Base-by-base conservation (phyloP, 495 filamentous ascomycete species). In the Aspergillus egyptiacus region DNA sequence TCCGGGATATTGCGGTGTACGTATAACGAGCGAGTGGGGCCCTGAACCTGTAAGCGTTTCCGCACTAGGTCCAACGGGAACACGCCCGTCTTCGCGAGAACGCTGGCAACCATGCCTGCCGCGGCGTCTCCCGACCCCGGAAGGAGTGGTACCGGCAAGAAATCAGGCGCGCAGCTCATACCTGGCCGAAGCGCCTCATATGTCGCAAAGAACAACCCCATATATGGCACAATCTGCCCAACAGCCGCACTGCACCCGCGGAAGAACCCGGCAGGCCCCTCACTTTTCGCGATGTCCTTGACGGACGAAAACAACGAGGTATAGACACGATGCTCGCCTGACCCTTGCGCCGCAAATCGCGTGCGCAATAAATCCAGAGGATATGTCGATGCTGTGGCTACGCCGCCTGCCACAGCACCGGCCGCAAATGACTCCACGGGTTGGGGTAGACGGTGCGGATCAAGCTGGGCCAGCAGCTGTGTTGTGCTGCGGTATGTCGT, bases 31-130 rank as follows among this genome's bases (percentile, higher is more conserved):
- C 89, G 70, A 28, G 83, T 95, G 14, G 93, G 93, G 0, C 93
- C 93, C 67, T 99, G 93, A 7, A 99, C 89, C 65, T 99, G 93
- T 43, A 99, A 73, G 27, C 93, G 70, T 69, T 99, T 99, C 48
- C 94, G 62, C 11, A 96, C 87, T 37, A 96, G 75, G 57, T 99
- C 93, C n/a, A 99, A 71, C 9, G 93, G 93, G 61, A 95, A 98
- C 3, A 94, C 86, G 7, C 80, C 83, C 10, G 91, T 90, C 67
- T 98, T 98, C 9, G 90, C 84, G 20, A 87, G 52, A 0, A 95
- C 72, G 30, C 83, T 85, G 0, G 93, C 87, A 2, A 89, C 25
- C 1, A 91, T 73, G 13, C 91, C 94, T 1, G 91, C 84, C 0
- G 82, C 73, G 0, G 91, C 93, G 63, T 95, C 87, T 8, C 85